Base-by-base conservation (phyloP, 2,329 filamentous ascomycete species). In the Atkinsonella texensis region DNA sequence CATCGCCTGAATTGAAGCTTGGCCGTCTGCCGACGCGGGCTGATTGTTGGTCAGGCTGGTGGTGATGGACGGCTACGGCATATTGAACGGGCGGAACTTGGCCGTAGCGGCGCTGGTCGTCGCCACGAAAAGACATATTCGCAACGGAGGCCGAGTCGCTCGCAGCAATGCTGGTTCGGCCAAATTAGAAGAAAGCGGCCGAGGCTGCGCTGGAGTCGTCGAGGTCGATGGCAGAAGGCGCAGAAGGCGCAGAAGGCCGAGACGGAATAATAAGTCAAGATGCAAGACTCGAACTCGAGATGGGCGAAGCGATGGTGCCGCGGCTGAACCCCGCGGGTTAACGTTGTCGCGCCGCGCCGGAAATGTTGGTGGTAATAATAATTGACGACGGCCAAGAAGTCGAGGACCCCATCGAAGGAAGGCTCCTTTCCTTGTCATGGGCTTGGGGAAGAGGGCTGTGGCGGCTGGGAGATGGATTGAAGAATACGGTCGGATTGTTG, bases 1-100 rank as follows among this genome's bases (percentile, higher is more conserved):
- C 86, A 65, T 93, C 87, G 57, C 84, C 86, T 58, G 76, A 80
- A 65, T 89, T 83, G 71, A 87, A 89, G 71, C 85, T 91, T 47
- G 80, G 77, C 57, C 80, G 77, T 57, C 85, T 75, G 43, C 63
- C 64, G 6, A 70, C 66, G 56, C 60, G 58, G 23, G 52, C n/a
- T 20, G 20, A 47, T 46, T 49, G 49, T 32, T 54, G 49, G 32
- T 53, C 51, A 15, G 47, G 46, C 9, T 54, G 55, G 49, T 54
- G 55, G 50, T 67, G 48, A 8, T 44, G 71, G 54, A 66, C 65
- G 46, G 73, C 69, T 56, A 79, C 69, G 15, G 78, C 74, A 59
- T 84, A 84, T 62, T 83, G 80, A 32, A 81, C 80, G 15, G 81
- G 81, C 55, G 81, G 81, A 48, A 84, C 69, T 67, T 84, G 79